These are phyloP conservation scores for Verbascum thapsus DNA, from an alignment of 257 asterid genomes.

Conservation along the genomic window DNA sequence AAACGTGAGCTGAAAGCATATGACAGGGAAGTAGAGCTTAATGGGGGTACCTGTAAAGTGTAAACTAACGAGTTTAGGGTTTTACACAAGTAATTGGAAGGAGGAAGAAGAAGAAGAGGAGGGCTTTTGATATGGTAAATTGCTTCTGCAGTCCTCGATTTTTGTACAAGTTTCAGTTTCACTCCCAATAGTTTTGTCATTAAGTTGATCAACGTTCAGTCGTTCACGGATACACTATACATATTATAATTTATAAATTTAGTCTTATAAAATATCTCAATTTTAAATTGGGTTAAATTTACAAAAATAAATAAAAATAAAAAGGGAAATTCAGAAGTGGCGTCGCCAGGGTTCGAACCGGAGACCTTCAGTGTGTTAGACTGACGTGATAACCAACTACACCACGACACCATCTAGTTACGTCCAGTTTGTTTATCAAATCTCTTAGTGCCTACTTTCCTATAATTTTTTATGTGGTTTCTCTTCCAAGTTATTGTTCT, in stretches of 20 bases:
- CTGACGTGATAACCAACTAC: conserved; percentile 99
- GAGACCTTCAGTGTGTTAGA: conserved; percentile 99
- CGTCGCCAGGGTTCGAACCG: conserved; percentile 81
- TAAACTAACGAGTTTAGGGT: not conserved
- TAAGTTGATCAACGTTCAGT: no score
- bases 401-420: conserved; percentile 99
- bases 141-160: not conserved
- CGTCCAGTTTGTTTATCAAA: no score
- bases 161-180: not conserved
- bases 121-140: not conserved
- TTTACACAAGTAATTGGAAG: not conserved
- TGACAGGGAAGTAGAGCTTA: not conserved
- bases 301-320: no score
- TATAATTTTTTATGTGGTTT: conserved; percentile 26
- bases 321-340: no score
- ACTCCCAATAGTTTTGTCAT: not conserved
- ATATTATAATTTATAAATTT: no score
- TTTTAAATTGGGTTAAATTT: no score
- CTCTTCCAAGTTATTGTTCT: no score
- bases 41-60: not conserved
- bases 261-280: no score
- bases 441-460: no score
- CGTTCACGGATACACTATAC: no score
- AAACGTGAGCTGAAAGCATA: not conserved
- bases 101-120: not conserved